Evolutionary conservation across 176 grass and related monocot genomes (phyloP).

Genomic region (Aegilops bicornis): DNA sequence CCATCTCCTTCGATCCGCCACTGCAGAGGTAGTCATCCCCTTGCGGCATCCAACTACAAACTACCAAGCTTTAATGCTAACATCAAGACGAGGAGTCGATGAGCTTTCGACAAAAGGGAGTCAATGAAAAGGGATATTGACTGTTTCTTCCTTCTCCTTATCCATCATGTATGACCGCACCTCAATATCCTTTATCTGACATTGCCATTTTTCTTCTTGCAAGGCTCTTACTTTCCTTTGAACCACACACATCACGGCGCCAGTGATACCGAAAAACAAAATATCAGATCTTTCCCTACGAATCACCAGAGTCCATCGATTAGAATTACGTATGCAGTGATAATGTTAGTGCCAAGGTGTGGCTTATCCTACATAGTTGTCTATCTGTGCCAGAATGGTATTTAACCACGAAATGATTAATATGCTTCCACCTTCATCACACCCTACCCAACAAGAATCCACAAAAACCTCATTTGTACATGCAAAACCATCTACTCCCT

Average conservation of each 20-base stretch:
- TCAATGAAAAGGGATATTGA: not conserved
- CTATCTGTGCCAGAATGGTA: no score
- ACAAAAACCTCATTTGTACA: no score
- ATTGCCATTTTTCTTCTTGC: not conserved
- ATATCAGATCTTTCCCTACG: no score
- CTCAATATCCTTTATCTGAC: not conserved
- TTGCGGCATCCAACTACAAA: not conserved
- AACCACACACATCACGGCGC: no score
- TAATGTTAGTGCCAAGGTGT: not conserved
- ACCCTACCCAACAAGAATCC: no score
- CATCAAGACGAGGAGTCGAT: not conserved
- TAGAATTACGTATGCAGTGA: no score
- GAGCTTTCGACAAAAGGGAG: not conserved
- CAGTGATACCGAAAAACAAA: no score
- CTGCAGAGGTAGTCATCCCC: not conserved
- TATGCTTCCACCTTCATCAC: no score
- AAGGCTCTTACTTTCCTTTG: not conserved
- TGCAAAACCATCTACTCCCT: no score
- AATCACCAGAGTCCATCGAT: no score
- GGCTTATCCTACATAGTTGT: no score
- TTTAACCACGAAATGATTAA: no score
- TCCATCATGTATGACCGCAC: not conserved
- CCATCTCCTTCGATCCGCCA: not conserved
- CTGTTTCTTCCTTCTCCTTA: not conserved
- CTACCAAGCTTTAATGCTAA: not conserved